Base-by-base conservation (phyloP, 768 basidiomycete genomes). In the Phallus indusiatus region DNA sequence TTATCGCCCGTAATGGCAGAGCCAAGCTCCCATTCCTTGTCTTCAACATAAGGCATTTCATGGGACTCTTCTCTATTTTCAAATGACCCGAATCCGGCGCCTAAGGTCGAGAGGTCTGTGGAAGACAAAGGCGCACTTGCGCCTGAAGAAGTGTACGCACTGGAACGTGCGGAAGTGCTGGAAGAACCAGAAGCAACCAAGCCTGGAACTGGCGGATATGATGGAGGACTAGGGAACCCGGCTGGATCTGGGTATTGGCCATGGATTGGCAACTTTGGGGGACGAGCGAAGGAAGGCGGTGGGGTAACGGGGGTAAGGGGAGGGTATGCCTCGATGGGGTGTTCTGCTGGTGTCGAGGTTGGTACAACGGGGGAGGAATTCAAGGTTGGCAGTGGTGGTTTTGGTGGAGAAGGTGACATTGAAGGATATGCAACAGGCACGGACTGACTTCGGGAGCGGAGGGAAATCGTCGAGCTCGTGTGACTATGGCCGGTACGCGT, bases 101-200 rank as follows among this genome's bases (percentile, higher is more conserved):
- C 57, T 14, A 59, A 36, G 1, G 42, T 76, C 76, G 47, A 82
- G 81, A 22, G 78, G 73, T 59, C 52, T 24, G 53, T 60, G 21
- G 65, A 60, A 28, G 64, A 64, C 48, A 81, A 68, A 18, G 79
- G 55, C 14, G 55, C 77, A 69, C 84, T 85, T 14, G 54, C 50
- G 56, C 84, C 85, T 18, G 82, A 81, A 70, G 79, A 85, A 21
- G 86, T 86, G 67, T 89, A 89, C 5, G 88, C 86, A 4, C 86
- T 87, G 8, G 88, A 89, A 53, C 88, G 79, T 7, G 85, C 81
- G 5, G 87, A 88, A 1, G 79, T 76, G 34, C 84, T 82, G 22
- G 86, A 85, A 0, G 90, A 86, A 49, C 81, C 81, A 72, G n/a
- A 62, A 33, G 56, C 71, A 65, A 51, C 70, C 35, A 73, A 71